Percentiles rank a stretch among this genome's conserved stretches.
phyloP scores from a whole-genome alignment of 1,284 basidiomycete genomes.

The Cerioporus squamosus region DNA sequence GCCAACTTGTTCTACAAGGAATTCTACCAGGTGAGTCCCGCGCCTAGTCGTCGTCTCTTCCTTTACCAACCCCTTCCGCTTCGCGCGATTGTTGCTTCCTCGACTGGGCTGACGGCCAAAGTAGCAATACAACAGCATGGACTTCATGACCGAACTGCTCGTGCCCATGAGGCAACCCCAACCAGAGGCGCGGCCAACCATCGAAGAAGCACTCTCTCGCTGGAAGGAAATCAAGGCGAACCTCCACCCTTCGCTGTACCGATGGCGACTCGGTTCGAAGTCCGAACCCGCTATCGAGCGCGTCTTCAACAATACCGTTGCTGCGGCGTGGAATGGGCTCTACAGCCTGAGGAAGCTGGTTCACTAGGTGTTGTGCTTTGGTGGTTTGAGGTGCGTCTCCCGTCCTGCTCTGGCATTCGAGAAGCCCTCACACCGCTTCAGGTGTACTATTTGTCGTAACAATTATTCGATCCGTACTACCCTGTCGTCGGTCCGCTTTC shows the following conservation, averaged over 20 bases:
- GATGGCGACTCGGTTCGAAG: constrained; percentile 16
- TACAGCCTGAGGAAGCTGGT: constrained; percentile 13
- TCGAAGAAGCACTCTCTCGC: constrained; percentile 10
- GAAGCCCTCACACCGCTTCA: no score
- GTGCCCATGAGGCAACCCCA: constrained; percentile 21
- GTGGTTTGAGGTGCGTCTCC: no score
- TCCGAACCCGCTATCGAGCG: constrained; percentile 15
- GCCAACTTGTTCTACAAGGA: constrained; percentile 29
- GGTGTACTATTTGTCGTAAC: no score
- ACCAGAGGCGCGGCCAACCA: constrained; percentile 22
- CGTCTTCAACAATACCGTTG: constrained; percentile 19
- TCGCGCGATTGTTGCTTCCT: no score
- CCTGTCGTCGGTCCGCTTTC: no score
- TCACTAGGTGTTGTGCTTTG: no score
- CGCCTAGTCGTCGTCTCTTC: background rate
- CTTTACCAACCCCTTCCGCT: background rate
- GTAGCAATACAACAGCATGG: constrained; percentile 26
- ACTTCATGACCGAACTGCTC: constrained; percentile 28
- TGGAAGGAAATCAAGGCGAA: background rate
- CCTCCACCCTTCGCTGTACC: constrained; percentile 1
- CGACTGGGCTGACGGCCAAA: constrained; percentile 4
- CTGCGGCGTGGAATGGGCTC: constrained; percentile 17
- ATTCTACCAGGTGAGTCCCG: constrained; percentile 27
- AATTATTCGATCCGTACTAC: no score
- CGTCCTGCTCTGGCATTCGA: no score